Percentiles rank a stretch among this genome's conserved stretches.
Evolutionary conservation across 805 yeast genomes (phyloP).

Genomic region (Huiozyma sinensis): DNA sequence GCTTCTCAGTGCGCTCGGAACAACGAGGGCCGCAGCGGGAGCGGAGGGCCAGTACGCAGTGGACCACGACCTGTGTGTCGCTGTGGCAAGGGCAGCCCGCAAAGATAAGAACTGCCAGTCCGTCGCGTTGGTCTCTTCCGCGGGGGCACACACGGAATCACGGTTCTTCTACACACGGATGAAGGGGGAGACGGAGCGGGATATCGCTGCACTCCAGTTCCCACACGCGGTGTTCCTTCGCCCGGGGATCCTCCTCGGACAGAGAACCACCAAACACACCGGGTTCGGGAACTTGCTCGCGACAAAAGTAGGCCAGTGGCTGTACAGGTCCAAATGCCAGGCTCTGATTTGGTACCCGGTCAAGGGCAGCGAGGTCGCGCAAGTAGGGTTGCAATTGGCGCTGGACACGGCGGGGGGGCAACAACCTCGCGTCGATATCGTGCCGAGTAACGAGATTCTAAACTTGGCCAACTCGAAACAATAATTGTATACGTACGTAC

Average conservation of each 20-base stretch:
- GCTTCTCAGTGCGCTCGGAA: constrained; percentile 60
- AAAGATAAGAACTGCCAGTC: constrained; percentile 50
- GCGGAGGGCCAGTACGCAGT: constrained; percentile 55
- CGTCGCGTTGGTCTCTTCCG: constrained; percentile 54
- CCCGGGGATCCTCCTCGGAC: constrained; percentile 69
- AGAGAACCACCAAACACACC: constrained; percentile 31
- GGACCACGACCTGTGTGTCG: constrained; percentile 63
- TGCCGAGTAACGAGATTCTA: constrained; percentile 24
- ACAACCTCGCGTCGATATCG: constrained; percentile 19
- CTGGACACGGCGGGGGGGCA: constrained; percentile 14
- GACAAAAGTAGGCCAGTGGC: constrained; percentile 24
- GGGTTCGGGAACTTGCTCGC: constrained; percentile 29
- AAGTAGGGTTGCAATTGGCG: constrained; percentile 39
- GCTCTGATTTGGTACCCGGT: constrained; percentile 35
- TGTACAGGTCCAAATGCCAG: constrained; percentile 29
- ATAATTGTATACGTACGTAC: background rate
- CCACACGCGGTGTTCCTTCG: constrained; percentile 62
- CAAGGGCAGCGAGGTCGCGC: constrained; percentile 54
- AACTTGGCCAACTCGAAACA: background rate
- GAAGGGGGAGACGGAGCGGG: constrained; percentile 71
- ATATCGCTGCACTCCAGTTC: constrained; percentile 49
- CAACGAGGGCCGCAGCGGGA: constrained; percentile 67
- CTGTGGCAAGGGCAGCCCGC: constrained; percentile 63
- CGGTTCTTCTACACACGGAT: constrained; percentile 47
- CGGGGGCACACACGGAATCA: constrained; percentile 52